phyloP scores from a whole-genome alignment of 495 filamentous ascomycete genomes.

The Penicillium ochrochloron region DNA sequence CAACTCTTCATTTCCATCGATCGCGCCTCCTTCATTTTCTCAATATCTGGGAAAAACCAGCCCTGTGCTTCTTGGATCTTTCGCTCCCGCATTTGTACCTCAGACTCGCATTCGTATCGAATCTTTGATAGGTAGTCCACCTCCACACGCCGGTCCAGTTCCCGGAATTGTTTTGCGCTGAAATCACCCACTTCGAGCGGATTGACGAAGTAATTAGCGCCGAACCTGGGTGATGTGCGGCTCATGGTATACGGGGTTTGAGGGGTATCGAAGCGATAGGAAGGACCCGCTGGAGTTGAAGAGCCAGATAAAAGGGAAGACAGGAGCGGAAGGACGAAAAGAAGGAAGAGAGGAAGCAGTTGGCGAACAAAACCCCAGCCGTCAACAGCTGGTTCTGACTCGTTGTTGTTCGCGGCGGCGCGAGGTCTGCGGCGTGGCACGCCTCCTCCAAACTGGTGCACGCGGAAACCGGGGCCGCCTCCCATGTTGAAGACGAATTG shows the following conservation, averaged over 20 bases:
- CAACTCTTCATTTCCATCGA: slow-evolving; percentile 65
- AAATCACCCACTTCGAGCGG: slow-evolving; percentile 75
- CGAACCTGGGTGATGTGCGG: slow-evolving; percentile 69
- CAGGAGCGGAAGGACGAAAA: slow-evolving; percentile 87
- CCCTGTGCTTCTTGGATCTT: slow-evolving; percentile 82
- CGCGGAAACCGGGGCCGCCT: slow-evolving; percentile 78
- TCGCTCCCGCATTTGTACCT: slow-evolving; percentile 63
- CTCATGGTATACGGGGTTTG: slow-evolving; percentile 70
- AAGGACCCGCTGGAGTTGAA: slow-evolving; percentile 63
- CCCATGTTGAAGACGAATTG: slow-evolving; percentile 92
- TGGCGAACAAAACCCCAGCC: slow-evolving; percentile 55
- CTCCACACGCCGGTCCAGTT: slow-evolving; percentile 80
- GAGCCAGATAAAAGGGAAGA: slow-evolving; percentile 75
- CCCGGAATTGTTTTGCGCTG: slow-evolving; percentile 63
- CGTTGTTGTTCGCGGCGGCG: slow-evolving; percentile 60
- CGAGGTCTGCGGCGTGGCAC: slow-evolving; percentile 70
- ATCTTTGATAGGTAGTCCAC: slow-evolving; percentile 67
- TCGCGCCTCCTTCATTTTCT: slow-evolving; percentile 71
- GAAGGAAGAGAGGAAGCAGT: slow-evolving; percentile 82
- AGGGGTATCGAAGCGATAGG: slow-evolving; percentile 70
- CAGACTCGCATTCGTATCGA: slow-evolving; percentile 70
- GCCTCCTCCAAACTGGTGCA: slow-evolving; percentile 83
- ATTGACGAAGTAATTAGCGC: slow-evolving; percentile 83
- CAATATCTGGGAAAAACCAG: slow-evolving; percentile 81
- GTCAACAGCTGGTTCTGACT: slow-evolving; percentile 54